phyloP scores from a whole-genome alignment of 2,329 filamentous ascomycete species.

The Colletotrichum liriopes region DNA sequence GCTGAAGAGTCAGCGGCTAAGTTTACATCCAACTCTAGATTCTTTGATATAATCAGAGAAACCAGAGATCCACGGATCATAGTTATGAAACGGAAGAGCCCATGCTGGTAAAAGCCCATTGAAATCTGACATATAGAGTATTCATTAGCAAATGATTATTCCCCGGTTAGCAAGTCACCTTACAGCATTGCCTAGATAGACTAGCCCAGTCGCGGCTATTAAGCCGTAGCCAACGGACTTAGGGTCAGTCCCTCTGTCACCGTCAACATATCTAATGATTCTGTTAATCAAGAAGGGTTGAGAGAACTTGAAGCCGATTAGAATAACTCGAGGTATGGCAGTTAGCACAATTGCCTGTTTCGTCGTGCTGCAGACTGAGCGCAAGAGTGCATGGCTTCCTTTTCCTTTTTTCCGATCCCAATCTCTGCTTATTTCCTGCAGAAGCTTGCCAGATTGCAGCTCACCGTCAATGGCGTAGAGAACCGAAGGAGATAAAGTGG shows the following conservation, averaged over 20 bases:
- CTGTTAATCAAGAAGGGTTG: constrained; percentile 48
- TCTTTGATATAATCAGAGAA: constrained; percentile 25
- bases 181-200: constrained; percentile 52
- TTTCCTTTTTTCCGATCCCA: constrained; percentile 47
- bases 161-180: constrained; percentile 4
- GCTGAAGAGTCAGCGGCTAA: constrained; percentile 17
- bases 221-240: constrained; percentile 51
- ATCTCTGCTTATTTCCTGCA: constrained; percentile 42
- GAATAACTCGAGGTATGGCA: constrained; percentile 48
- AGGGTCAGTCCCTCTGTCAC: constrained; percentile 33
- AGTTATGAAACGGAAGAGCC: constrained; percentile 48
- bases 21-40: constrained; percentile 13
- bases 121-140: neutral
- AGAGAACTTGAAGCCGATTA: constrained; percentile 50
- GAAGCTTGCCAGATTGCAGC: constrained; percentile 49
- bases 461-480: constrained; percentile 49
- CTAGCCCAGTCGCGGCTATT: constrained; percentile 51
- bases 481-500: constrained; percentile 7
- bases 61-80: constrained; percentile 29
- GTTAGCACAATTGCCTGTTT: constrained; percentile 52
- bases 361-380: constrained; percentile 46
- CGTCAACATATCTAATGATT: constrained; percentile 44
- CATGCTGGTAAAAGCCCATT: constrained; percentile 54
- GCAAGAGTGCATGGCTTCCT: constrained; percentile 47
- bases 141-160: neutral